Conservation (phyloP, 2,329 filamentous ascomycete species). For the Alternaria tenuissima region DNA sequence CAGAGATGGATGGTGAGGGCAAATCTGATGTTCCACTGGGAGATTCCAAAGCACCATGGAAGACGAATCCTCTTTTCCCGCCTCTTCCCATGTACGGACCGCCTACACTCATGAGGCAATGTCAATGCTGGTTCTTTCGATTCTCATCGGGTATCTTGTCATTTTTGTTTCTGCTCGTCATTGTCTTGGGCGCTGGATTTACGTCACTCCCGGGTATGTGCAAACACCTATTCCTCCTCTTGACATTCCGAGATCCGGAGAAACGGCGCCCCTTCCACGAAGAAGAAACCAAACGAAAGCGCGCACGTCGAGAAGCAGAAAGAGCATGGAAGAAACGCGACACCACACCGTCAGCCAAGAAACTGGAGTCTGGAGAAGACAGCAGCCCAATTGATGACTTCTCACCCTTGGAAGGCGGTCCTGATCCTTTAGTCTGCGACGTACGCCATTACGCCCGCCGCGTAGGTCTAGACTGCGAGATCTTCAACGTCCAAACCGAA, state of each 20-base stretch:
- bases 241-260: constrained; percentile 69
- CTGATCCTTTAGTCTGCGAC: constrained; percentile 79
- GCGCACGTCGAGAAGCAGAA: constrained; percentile 65
- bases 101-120: constrained; percentile 68
- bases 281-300: constrained; percentile 71
- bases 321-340: constrained; percentile 66
- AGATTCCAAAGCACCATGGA: constrained; percentile 65
- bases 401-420: constrained; percentile 78
- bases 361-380: constrained; percentile 51
- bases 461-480: constrained; percentile 86
- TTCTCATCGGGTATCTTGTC: constrained; percentile 78
- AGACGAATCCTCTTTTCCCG: constrained; percentile 83
- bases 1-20: constrained; percentile 46
- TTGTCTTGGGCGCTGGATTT: constrained; percentile 77
- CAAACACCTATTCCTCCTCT: constrained; percentile 59
- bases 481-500: constrained; percentile 86
- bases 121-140: constrained; percentile 73
- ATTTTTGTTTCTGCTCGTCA: constrained; percentile 75
- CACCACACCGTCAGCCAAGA: constrained; percentile 48
- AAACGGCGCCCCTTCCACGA: constrained; percentile 71
- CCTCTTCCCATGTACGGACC: constrained; percentile 84
- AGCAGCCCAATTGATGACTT: constrained; percentile 63
- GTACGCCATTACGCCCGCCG: constrained; percentile 85
- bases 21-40: constrained; percentile 58
- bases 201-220: constrained; percentile 67